Evolutionary conservation across 2,329 filamentous ascomycete genomes (phyloP).

Genomic region (Volutella citrinella): DNA sequence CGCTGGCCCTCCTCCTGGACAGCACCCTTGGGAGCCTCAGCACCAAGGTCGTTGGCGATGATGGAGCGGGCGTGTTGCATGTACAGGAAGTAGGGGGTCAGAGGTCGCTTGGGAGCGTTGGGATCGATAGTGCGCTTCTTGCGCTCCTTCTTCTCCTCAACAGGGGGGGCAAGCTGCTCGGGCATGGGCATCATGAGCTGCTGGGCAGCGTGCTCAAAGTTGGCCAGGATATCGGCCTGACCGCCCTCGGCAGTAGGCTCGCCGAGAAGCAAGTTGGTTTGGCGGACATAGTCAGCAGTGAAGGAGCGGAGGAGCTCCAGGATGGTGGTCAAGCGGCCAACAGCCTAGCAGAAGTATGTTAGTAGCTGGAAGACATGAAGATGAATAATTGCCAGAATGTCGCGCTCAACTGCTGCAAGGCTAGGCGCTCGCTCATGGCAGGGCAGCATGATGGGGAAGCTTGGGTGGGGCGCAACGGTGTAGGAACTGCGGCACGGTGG

Average conservation of each 20-base stretch:
- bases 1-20: slow-evolving; percentile 84
- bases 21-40: slow-evolving; percentile 76
- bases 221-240: slow-evolving; percentile 43
- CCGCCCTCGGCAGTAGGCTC: slow-evolving; percentile 52
- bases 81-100: slow-evolving; percentile 95
- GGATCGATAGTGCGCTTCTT: slow-evolving; percentile 86
- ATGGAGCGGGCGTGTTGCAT: slow-evolving; percentile 83
- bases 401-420: neutral
- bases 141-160: slow-evolving; percentile 78
- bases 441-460: slow-evolving; percentile 10
- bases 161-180: slow-evolving; percentile 42
- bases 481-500: slow-evolving; percentile 11
- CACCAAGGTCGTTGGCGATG: slow-evolving; percentile 74
- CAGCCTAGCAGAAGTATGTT: slow-evolving; percentile 38
- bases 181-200: slow-evolving; percentile 41
- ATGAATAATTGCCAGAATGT: neutral
- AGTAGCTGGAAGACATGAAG: slow-evolving; percentile 21
- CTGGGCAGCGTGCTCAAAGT: slow-evolving; percentile 51
- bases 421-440: slow-evolving; percentile 6
- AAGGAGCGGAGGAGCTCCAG: slow-evolving; percentile 77
- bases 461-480: slow-evolving; percentile 10
- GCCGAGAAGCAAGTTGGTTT: slow-evolving; percentile 80
- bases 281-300: slow-evolving; percentile 79
- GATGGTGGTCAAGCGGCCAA: slow-evolving; percentile 68
- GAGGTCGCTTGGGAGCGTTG: slow-evolving; percentile 88